phyloP scores from a whole-genome alignment of 192 early-diverging fungal genomes.

The Coemansia sp. region DNA sequence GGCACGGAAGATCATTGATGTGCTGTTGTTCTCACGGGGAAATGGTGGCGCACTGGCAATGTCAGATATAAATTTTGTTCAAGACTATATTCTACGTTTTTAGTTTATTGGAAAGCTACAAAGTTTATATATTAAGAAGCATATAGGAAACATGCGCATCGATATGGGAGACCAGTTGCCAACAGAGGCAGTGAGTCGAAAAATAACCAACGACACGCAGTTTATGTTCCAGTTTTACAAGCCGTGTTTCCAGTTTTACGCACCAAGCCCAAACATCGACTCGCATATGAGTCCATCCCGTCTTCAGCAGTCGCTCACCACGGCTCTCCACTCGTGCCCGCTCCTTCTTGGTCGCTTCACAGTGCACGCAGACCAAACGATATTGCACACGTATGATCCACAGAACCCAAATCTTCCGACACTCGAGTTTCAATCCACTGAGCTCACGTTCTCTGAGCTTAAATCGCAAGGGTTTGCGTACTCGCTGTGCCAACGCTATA shows the following conservation, averaged over 20 bases:
- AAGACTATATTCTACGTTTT: too few relatives aligned
- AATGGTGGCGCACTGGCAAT: not conserved
- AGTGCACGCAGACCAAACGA: constrained; percentile 18
- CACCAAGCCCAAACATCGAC: constrained; percentile 2
- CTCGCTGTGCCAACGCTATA: constrained; percentile 10
- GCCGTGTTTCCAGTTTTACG: constrained; percentile 41
- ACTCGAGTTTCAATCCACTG: constrained; percentile 18
- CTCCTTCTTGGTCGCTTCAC: constrained; percentile 24
- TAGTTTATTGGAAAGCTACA: too few relatives aligned
- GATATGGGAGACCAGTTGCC: constrained; percentile 21
- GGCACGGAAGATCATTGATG: not conserved
- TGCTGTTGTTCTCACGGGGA: not conserved
- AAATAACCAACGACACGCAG: constrained; percentile 41
- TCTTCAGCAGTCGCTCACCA: constrained; percentile 11
- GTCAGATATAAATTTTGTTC: too few relatives aligned
- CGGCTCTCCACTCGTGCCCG: constrained; percentile 31
- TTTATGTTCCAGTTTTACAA: constrained; percentile 56
- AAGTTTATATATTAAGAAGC: not conserved
- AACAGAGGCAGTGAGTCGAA: constrained; percentile 3
- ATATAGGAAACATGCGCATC: constrained; percentile 9
- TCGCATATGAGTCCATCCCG: constrained; percentile 7
- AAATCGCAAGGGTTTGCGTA: constrained; percentile 22
- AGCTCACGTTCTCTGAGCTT: constrained; percentile 15
- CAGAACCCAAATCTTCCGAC: constrained; percentile 23
- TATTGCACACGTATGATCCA: constrained; percentile 26